Evolutionary conservation across 2,329 filamentous ascomycete species (phyloP).

Genomic region (Huntiella bhutanensis): DNA sequence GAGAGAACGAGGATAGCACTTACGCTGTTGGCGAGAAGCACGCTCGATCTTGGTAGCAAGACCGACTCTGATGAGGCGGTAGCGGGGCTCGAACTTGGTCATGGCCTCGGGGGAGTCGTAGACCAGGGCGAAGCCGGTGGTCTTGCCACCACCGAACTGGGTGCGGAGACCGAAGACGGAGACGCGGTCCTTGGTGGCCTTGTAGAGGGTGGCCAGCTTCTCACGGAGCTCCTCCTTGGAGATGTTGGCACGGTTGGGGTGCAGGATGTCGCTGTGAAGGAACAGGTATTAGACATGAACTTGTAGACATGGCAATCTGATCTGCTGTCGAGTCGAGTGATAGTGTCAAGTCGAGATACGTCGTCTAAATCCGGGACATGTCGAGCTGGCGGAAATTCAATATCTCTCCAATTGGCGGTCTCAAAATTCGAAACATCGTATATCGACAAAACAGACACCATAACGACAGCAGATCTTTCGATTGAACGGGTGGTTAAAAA

Average conservation of each 20-base stretch:
- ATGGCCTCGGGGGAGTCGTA: constrained; percentile 96
- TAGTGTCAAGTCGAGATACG: too few species aligned
- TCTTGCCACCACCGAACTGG: constrained; percentile 99
- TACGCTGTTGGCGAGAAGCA: constrained; percentile 97
- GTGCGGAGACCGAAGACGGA: constrained; percentile 97
- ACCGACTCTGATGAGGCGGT: constrained; percentile 89
- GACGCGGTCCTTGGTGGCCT: constrained; percentile 93
- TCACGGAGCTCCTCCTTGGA: constrained; percentile 95
- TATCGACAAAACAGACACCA: too few species aligned
- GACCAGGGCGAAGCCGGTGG: constrained; percentile 93
- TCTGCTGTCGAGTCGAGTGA: too few species aligned
- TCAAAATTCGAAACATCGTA: too few species aligned
- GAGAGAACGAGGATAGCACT: constrained; percentile 26
- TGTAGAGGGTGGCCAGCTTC: constrained; percentile 93
- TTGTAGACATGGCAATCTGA: background rate
- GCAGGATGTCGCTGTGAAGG: constrained; percentile 76
- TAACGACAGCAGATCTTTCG: background rate
- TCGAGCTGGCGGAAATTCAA: too few species aligned
- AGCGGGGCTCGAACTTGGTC: constrained; percentile 99
- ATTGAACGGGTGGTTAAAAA: constrained; percentile 18
- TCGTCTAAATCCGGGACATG: too few species aligned
- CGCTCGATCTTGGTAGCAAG: constrained; percentile 90
- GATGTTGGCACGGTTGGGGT: constrained; percentile 96
- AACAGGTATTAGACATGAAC: constrained; percentile 13
- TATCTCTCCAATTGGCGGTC: too few species aligned